These are phyloP conservation scores for Penicillium canariense DNA, from an alignment of 495 filamentous ascomycete species.

Conservation along the genomic window DNA sequence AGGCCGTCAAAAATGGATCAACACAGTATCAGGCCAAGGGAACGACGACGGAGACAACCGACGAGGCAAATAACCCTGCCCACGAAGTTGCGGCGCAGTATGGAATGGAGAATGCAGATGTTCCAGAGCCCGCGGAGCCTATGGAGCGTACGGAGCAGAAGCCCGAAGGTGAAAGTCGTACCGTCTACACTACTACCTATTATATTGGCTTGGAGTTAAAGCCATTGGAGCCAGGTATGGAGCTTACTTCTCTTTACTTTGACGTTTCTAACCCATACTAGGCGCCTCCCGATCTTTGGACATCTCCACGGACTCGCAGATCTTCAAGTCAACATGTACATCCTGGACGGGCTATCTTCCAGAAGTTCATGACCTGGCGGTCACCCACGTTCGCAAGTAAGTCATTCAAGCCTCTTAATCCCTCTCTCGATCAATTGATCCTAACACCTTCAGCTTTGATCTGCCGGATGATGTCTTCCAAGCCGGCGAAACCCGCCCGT, in stretches of 20 bases:
- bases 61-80: constrained; percentile 54
- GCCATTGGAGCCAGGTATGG: constrained; percentile 32
- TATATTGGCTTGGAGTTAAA: constrained; percentile 78
- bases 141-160: constrained; percentile 27
- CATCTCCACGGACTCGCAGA: constrained; percentile 68
- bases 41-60: constrained; percentile 57
- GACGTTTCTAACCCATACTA: constrained; percentile 28
- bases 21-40: constrained; percentile 64
- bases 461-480: constrained; percentile 88
- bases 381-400: constrained; percentile 77
- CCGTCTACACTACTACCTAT: constrained; percentile 80
- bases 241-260: constrained; percentile 2
- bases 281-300: constrained; percentile 54
- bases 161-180: constrained; percentile 33
- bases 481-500: constrained; percentile 70
- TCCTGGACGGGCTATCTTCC: constrained; percentile 64
- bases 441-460: constrained; percentile 59
- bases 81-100: constrained; percentile 49
- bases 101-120: constrained; percentile 45
- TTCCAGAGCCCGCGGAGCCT: constrained; percentile 31
- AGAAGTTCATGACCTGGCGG: constrained; percentile 61
- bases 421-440: background rate
- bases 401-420: constrained; percentile 16
- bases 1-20: constrained; percentile 67
- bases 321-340: constrained; percentile 70